These are phyloP conservation scores for Leccinum ponderosum DNA, from an alignment of 1,284 basidiomycete genomes.

Conservation along the genomic window DNA sequence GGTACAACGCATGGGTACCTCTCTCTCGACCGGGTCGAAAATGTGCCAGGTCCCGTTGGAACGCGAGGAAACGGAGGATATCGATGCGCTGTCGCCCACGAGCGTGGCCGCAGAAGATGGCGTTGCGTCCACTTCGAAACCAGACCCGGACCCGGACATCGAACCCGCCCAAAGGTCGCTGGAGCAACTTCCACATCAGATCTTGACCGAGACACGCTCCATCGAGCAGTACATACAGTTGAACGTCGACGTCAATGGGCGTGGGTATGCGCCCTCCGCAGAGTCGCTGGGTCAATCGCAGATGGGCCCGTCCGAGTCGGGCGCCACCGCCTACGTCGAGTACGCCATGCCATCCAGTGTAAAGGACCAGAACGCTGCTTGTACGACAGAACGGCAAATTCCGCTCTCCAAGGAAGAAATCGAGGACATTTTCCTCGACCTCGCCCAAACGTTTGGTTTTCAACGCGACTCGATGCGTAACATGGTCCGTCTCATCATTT, in stretches of 20 bases:
- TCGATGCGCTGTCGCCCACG: background rate
- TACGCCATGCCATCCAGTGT: conserved; percentile 47
- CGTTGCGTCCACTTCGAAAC: conserved; percentile 5
- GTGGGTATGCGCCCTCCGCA: conserved; percentile 66
- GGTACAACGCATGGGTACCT: conserved; percentile 1
- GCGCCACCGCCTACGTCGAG: conserved; percentile 59
- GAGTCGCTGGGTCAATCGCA: conserved; percentile 62
- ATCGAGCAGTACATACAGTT: conserved; percentile 45
- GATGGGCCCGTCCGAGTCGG: conserved; percentile 60
- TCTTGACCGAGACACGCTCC: conserved; percentile 46
- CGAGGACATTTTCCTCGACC: conserved; percentile 97
- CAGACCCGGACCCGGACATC: background rate
- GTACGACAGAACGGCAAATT: conserved; percentile 90
- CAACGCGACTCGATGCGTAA: conserved; percentile 91
- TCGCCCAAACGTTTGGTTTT: conserved; percentile 99
- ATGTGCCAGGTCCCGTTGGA: background rate
- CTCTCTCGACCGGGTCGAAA: background rate
- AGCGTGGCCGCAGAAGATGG: background rate
- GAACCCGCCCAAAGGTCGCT: conserved; percentile 36
- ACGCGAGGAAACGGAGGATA: conserved; percentile 1
- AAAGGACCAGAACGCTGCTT: conserved; percentile 88
- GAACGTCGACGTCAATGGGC: conserved; percentile 66
- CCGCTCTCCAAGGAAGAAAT: conserved; percentile 99
- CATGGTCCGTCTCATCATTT: conserved; percentile 57
- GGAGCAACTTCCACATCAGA: conserved; percentile 49